These are phyloP conservation scores for Aspergillus bombycis DNA, from an alignment of 2,329 filamentous ascomycete genomes.

Conservation along the genomic window DNA sequence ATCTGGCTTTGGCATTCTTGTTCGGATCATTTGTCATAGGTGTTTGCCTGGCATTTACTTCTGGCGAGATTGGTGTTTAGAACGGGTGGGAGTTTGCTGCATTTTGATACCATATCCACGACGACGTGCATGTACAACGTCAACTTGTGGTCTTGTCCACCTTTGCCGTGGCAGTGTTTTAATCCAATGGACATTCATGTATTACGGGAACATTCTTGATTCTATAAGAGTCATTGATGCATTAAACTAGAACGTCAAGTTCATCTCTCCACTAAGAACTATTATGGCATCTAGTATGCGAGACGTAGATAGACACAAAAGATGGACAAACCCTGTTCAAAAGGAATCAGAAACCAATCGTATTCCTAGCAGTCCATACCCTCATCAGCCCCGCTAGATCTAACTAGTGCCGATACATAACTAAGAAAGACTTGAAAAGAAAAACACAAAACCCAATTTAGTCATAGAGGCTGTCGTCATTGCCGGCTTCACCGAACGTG, in stretches of 20 bases:
- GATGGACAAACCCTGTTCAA: conserved; percentile 7
- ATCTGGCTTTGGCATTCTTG: background rate
- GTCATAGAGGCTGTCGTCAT: conserved; percentile 97
- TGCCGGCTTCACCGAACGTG: conserved; percentile 80
- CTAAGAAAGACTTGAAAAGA: conserved; percentile 41
- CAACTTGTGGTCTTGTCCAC: background rate
- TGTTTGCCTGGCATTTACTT: conserved; percentile 1
- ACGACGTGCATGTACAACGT: conserved; percentile 14
- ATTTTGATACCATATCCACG: conserved; percentile 17
- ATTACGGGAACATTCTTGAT: background rate
- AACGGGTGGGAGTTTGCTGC: conserved; percentile 12
- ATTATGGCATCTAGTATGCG: conserved; percentile 32
- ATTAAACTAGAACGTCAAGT: conserved; percentile 4
- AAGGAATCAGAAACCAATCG: conserved; percentile 23
- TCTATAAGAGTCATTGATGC: background rate
- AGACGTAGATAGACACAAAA: conserved; percentile 20
- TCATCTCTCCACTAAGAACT: conserved; percentile 20
- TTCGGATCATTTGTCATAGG: background rate
- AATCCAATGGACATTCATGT: background rate
- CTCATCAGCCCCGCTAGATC: conserved; percentile 25
- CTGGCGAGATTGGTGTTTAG: conserved; percentile 14
- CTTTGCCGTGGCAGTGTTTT: background rate
- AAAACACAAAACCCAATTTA: conserved; percentile 54
- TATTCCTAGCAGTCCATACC: conserved; percentile 22
- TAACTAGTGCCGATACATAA: conserved; percentile 30